Conservation (phyloP, 495 filamentous ascomycete species). For the Aspergillus steynii region DNA sequence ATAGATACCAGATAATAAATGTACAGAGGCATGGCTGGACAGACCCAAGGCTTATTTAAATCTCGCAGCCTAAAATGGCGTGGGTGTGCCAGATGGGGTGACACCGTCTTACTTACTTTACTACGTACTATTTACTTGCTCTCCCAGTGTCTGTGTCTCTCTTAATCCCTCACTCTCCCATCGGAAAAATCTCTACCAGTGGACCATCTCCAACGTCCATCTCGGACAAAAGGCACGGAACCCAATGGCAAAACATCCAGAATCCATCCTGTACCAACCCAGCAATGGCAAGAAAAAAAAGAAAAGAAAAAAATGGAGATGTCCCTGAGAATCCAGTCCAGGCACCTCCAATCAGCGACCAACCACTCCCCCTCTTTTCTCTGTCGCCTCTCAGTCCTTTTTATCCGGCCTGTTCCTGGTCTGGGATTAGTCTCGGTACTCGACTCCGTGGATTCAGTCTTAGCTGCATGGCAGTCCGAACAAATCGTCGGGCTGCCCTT, state of each 20-base stretch:
- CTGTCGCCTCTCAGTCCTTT: no score
- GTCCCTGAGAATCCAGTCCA: not conserved
- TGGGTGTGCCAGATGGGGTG: not conserved
- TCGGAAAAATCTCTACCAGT: not conserved
- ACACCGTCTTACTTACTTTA: not conserved
- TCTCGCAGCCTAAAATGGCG: slow-evolving; percentile 2
- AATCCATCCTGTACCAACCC: no score
- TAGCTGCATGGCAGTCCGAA: not conserved
- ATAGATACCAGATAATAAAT: no score
- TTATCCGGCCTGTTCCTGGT: not conserved
- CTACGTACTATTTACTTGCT: no score
- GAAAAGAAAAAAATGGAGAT: not conserved
- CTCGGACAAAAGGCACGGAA: not conserved
- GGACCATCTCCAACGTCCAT: not conserved
- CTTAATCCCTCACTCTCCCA: no score
- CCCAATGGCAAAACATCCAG: not conserved
- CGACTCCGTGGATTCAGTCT: no score
- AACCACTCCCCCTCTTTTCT: not conserved
- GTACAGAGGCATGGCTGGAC: not conserved
- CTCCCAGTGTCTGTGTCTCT: no score
- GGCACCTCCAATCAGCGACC: not conserved
- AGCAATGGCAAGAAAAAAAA: slow-evolving; percentile 1
- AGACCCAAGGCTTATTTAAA: slow-evolving; percentile 4
- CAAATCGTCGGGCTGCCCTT: not conserved
- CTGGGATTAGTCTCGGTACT: not conserved